Percentiles rank a stretch among this genome's conserved stretches.
Evolutionary conservation across 1,139 yeast genomes (phyloP).

Genomic region (Kluyveromyces sp.): DNA sequence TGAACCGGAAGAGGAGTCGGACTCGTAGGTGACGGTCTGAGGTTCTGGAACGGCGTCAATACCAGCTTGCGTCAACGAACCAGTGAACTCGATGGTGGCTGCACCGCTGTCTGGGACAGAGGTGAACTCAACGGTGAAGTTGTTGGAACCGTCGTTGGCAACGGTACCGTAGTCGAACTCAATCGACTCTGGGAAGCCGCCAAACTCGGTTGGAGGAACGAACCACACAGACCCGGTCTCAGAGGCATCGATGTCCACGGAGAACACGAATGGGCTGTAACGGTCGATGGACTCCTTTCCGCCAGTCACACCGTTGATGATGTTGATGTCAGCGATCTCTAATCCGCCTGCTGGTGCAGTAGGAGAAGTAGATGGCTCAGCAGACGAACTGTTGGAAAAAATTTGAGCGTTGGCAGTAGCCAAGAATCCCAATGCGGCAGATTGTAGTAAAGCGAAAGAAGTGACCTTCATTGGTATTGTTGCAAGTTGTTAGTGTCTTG

Average conservation of each 20-base stretch:
- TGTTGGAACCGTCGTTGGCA: constrained; percentile 3
- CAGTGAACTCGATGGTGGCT: constrained; percentile 7
- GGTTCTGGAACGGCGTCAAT: constrained; percentile 9
- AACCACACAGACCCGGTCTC: constrained; percentile 11
- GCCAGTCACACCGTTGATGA: constrained; percentile 10
- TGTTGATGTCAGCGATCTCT: constrained; percentile 6
- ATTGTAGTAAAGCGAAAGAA: constrained; percentile 3
- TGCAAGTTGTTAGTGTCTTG: not conserved
- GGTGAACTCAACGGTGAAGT: constrained; percentile 10
- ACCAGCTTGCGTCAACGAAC: constrained; percentile 7
- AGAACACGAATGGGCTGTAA: constrained; percentile 8
- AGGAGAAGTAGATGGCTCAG: constrained; percentile 5
- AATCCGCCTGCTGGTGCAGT: constrained; percentile 2
- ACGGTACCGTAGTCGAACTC: constrained; percentile 13
- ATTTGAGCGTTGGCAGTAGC: constrained; percentile 6
- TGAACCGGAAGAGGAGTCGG: constrained; percentile 11
- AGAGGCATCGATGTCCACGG: constrained; percentile 8
- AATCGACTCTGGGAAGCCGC: constrained; percentile 11
- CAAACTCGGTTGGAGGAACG: constrained; percentile 11
- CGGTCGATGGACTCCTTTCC: constrained; percentile 6
- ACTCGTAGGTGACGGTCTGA: constrained; percentile 5
- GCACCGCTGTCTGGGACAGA: constrained; percentile 7
- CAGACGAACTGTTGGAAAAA: constrained; percentile 3
- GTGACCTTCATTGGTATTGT: constrained; percentile 3
- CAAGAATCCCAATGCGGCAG: constrained; percentile 4